A percentile compares a stretch with the other conserved stretches of the same genome.
Evolutionary conservation across 441 rosid genomes (phyloP).

Genomic region (Dalechampia spathulata): DNA sequence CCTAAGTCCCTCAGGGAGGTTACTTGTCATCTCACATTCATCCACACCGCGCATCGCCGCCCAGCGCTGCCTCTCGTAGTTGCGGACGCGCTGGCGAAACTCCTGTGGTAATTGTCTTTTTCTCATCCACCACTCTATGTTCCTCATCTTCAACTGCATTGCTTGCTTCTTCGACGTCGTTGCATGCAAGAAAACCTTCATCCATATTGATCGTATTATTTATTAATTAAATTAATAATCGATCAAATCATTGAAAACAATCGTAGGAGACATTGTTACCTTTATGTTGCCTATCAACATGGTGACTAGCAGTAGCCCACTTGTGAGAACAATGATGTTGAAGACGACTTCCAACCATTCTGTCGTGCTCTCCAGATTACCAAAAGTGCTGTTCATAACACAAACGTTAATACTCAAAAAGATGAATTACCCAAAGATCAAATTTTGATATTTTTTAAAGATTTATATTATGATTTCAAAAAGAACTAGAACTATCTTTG

Average conservation of each 20-base stretch:
- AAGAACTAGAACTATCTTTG: too few species aligned
- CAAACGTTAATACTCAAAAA: too few species aligned
- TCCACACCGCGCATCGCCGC: conserved; percentile 96
- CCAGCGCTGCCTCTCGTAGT: conserved; percentile 89
- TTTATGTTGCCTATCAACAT: conserved; percentile 96
- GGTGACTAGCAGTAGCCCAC: conserved; percentile 85
- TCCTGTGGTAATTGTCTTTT: conserved; percentile 70
- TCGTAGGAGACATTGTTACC: conserved; percentile 36
- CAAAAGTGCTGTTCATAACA: conserved; percentile 57
- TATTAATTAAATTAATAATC: too few species aligned
- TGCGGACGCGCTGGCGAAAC: conserved; percentile 76
- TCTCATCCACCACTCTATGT: conserved; percentile 98
- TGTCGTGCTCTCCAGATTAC: conserved; percentile 87
- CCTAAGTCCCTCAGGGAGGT: conserved; percentile 85
- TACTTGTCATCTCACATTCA: conserved; percentile 75
- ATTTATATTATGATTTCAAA: too few species aligned
- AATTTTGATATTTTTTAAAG: too few species aligned
- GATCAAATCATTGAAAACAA: too few species aligned
- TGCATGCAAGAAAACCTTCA: conserved; percentile 80
- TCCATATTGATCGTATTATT: too few species aligned
- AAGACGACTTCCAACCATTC: conserved; percentile 94
- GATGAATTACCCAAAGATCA: too few species aligned
- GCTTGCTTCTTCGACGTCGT: conserved; percentile 95
- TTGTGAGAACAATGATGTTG: conserved; percentile 83
- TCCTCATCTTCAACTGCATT: conserved; percentile 95